phyloP scores from a whole-genome alignment of 345 rosid species.

The Euphorbia lathyris region DNA sequence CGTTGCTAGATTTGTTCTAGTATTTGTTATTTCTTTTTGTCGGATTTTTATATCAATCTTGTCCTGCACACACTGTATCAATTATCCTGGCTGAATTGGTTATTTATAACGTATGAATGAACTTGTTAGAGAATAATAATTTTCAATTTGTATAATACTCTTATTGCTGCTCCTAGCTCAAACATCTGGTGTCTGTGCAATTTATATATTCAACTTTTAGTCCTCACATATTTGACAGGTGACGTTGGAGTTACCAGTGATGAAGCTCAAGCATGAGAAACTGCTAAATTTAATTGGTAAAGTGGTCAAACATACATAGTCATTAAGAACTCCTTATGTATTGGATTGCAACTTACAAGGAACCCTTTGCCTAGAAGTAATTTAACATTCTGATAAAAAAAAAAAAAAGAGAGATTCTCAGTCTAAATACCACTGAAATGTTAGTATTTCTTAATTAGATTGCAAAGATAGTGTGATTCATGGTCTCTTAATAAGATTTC shows the following conservation, averaged over 20 bases:
- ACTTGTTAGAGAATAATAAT: neutral
- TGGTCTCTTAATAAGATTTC: neutral
- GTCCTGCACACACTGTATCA: no score
- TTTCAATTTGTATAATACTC: neutral
- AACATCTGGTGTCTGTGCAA: conserved; percentile 6
- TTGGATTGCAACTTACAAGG: neutral
- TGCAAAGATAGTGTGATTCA: neutral
- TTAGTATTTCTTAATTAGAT: neutral
- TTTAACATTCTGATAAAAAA: conserved; percentile 1
- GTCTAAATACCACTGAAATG: neutral
- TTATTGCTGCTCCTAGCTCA: conserved; percentile 2
- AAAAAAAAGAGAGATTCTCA: neutral
- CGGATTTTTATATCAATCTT: no score
- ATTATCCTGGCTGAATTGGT: neutral
- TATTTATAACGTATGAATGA: neutral
- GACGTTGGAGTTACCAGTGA: conserved; percentile 57
- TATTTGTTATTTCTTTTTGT: no score
- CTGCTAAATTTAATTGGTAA: conserved; percentile 36
- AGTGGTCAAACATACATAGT: conserved; percentile 30
- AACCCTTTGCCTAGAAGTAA: conserved; percentile 11
- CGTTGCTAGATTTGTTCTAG: no score
- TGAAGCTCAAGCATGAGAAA: conserved; percentile 48
- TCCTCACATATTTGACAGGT: conserved; percentile 39
- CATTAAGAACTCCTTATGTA: conserved; percentile 10
- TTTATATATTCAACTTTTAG: neutral